These are phyloP conservation scores for Solanum hybrid DNA, from an alignment of 305 asterid species.

Conservation along the genomic window DNA sequence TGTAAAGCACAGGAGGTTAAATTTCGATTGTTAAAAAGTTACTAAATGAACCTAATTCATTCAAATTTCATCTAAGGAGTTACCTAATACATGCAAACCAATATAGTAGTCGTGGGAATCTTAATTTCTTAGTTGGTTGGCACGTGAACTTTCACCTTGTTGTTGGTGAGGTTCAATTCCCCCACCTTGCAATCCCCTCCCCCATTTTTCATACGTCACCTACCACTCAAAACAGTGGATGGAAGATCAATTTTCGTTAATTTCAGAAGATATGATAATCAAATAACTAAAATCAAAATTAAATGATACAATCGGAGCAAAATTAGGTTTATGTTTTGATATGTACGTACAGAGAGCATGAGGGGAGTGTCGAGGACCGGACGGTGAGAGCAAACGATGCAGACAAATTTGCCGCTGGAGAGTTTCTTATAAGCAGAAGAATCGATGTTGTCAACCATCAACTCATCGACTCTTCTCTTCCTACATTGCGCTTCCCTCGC, in stretches of 20 bases:
- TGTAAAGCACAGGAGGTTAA: background rate
- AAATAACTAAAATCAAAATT: background rate
- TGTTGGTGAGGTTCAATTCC: background rate
- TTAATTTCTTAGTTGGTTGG: background rate
- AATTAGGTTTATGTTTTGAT: background rate
- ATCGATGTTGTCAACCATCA: slow-evolving; percentile 38
- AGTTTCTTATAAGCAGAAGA: slow-evolving; percentile 48
- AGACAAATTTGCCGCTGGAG: slow-evolving; percentile 49
- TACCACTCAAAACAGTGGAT: background rate
- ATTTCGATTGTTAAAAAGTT: background rate
- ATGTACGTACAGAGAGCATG: slow-evolving; percentile 41
- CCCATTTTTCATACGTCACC: background rate
- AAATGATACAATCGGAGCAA: background rate
- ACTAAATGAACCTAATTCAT: background rate
- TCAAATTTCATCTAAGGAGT: background rate
- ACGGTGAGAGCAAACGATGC: slow-evolving; percentile 48
- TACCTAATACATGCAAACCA: background rate
- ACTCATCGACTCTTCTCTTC: slow-evolving; percentile 60
- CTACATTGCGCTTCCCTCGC: slow-evolving; percentile 52
- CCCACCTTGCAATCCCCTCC: background rate
- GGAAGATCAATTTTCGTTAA: background rate
- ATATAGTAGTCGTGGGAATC: background rate
- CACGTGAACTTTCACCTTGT: background rate
- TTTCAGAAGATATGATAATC: background rate
- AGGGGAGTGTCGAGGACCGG: slow-evolving; percentile 61